Percentiles rank a stretch among this genome's conserved stretches.
phyloP scores from a whole-genome alignment of 345 rosid genomes.

The Psidium guajava region DNA sequence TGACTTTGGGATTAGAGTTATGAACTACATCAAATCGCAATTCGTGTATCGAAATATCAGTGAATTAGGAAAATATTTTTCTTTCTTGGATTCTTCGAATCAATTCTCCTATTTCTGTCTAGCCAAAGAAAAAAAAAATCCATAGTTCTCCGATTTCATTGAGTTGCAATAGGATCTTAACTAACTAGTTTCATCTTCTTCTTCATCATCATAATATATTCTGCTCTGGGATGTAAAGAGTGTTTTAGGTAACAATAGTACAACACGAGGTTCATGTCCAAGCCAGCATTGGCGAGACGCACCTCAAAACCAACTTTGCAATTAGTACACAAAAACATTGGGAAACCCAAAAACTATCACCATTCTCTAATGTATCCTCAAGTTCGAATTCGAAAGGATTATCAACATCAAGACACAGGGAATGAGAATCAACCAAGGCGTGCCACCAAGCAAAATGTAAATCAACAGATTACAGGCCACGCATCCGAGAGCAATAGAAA shows the following conservation, averaged over 20 bases:
- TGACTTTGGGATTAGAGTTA: too few species aligned
- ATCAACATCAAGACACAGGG: background rate
- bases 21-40: too few species aligned
- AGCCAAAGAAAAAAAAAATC: too few species aligned
- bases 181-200: too few species aligned
- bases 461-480: background rate
- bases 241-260: background rate
- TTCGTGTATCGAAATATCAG: too few species aligned
- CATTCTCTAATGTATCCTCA: background rate
- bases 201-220: background rate
- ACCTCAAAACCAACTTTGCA: background rate
- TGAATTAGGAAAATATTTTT: too few species aligned
- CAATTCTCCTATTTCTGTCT: too few species aligned
- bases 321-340: background rate
- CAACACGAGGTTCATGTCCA: background rate
- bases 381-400: background rate
- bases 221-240: background rate
- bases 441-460: background rate
- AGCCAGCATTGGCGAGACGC: background rate
- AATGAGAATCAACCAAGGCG: background rate
- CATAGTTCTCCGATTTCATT: too few species aligned
- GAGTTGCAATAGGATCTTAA: too few species aligned
- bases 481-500: background rate
- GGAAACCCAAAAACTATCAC: background rate
- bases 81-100: too few species aligned